These are phyloP conservation scores for Candida peoriensis DNA, from an alignment of 805 yeast species.

Conservation along the genomic window DNA sequence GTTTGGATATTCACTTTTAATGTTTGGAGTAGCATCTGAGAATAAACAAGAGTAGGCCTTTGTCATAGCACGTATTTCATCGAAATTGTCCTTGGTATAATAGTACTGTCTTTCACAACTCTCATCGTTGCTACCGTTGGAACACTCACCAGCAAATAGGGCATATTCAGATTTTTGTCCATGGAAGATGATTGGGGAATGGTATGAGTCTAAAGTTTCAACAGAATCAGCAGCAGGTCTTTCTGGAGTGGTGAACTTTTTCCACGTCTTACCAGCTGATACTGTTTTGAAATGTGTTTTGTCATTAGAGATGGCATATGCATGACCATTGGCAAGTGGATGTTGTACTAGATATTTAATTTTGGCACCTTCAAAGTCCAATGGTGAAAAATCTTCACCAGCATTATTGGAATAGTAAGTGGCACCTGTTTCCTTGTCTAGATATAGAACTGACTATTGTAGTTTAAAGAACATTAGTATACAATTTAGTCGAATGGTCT, in stretches of 20 bases:
- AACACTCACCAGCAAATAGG: slow-evolving; percentile 36
- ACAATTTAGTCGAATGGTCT: not conserved
- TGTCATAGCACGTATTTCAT: slow-evolving; percentile 24
- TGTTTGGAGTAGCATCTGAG: slow-evolving; percentile 22
- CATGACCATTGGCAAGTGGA: slow-evolving; percentile 32
- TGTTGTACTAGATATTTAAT: slow-evolving; percentile 30
- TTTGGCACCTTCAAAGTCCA: slow-evolving; percentile 34
- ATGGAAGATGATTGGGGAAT: slow-evolving; percentile 32
- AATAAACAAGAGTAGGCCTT: slow-evolving; percentile 31
- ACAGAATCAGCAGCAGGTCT: slow-evolving; percentile 22
- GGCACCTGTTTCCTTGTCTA: slow-evolving; percentile 23
- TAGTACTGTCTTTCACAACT: slow-evolving; percentile 34
- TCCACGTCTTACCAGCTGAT: slow-evolving; percentile 40
- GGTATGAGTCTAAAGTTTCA: slow-evolving; percentile 18
- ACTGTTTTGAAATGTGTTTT: slow-evolving; percentile 33
- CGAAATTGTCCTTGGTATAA: slow-evolving; percentile 43
- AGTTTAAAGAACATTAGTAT: slow-evolving; percentile 7
- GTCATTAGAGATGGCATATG: slow-evolving; percentile 32
- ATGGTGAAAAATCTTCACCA: slow-evolving; percentile 37
- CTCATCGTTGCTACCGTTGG: slow-evolving; percentile 14
- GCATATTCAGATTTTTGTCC: slow-evolving; percentile 31
- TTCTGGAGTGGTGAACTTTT: slow-evolving; percentile 27
- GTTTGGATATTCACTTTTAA: slow-evolving; percentile 22
- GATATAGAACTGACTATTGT: slow-evolving; percentile 11
- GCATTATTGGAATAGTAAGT: slow-evolving; percentile 43